phyloP scores from a whole-genome alignment of 306 rosid species.

The Acacia acuminata region DNA sequence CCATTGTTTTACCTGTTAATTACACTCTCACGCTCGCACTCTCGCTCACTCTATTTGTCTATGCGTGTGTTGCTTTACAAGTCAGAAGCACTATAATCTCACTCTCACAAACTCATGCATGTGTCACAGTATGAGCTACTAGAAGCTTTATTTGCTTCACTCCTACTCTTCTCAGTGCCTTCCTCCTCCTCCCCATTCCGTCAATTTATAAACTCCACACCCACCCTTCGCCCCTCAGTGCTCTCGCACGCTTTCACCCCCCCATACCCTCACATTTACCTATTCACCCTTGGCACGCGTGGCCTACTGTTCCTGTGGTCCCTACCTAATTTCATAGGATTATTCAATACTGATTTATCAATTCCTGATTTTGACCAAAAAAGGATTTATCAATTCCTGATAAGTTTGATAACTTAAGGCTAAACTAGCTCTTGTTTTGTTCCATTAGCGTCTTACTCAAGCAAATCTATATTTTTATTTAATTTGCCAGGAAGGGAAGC shows the following conservation, averaged over 20 bases:
- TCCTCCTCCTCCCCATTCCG: slow-evolving; percentile 7
- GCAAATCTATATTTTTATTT: neutral
- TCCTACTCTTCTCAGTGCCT: slow-evolving; percentile 30
- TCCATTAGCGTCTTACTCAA: neutral
- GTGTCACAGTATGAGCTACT: slow-evolving; percentile 35
- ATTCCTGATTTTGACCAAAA: no score
- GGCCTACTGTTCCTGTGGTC: slow-evolving; percentile 46
- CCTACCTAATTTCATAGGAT: slow-evolving; percentile 19
- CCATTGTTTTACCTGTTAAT: slow-evolving; percentile 42
- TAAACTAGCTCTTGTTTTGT: neutral
- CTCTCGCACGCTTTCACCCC: slow-evolving; percentile 38
- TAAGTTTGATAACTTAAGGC: neutral
- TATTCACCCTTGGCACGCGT: slow-evolving; percentile 55
- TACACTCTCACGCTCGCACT: neutral
- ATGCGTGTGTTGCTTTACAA: neutral
- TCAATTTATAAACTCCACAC: slow-evolving; percentile 51
- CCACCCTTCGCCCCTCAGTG: slow-evolving; percentile 54
- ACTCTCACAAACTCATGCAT: slow-evolving; percentile 14
- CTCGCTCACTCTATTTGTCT: neutral
- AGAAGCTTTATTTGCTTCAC: slow-evolving; percentile 30
- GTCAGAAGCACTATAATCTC: slow-evolving; percentile 19
- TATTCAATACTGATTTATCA: neutral
- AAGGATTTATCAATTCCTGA: neutral
- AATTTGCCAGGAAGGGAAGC: neutral
- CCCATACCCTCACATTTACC: slow-evolving; percentile 4